phyloP scores from a whole-genome alignment of 1,284 basidiomycete species.

The Amylostereum areolatum region DNA sequence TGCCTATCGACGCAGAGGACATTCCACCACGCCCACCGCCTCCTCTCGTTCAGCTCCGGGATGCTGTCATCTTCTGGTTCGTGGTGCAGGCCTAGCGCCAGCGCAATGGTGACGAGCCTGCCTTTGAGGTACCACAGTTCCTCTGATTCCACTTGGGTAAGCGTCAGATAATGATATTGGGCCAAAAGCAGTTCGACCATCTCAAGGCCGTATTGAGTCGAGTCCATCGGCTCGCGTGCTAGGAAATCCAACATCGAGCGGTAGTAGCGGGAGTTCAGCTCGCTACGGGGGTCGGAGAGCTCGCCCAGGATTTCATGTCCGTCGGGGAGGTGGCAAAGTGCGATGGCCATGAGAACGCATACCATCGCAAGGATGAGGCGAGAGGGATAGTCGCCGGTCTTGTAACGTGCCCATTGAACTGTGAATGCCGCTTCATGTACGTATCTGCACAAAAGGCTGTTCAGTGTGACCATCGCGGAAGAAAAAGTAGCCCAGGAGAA shows the following conservation, averaged over 20 bases:
- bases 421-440: constrained; percentile 59
- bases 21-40: constrained; percentile 86
- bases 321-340: constrained; percentile 63
- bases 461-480: too few species aligned
- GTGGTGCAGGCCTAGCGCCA: constrained; percentile 77
- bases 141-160: constrained; percentile 69
- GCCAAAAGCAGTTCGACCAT: constrained; percentile 69
- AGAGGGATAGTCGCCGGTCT: constrained; percentile 55
- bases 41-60: constrained; percentile 58
- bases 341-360: constrained; percentile 64
- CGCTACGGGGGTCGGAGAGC: constrained; percentile 44
- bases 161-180: constrained; percentile 62
- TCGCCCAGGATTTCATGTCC: constrained; percentile 50
- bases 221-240: constrained; percentile 49
- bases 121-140: constrained; percentile 74
- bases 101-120: constrained; percentile 64
- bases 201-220: constrained; percentile 62
- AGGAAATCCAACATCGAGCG: constrained; percentile 48
- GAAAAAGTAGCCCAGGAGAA: too few species aligned
- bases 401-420: constrained; percentile 66
- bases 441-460: too few species aligned
- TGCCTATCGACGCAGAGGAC: constrained; percentile 71
- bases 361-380: constrained; percentile 66
- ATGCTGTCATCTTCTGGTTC: constrained; percentile 72
- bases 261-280: constrained; percentile 61